These are phyloP conservation scores for Daldinia childiae DNA, from an alignment of 495 filamentous ascomycete genomes.

Conservation along the genomic window DNA sequence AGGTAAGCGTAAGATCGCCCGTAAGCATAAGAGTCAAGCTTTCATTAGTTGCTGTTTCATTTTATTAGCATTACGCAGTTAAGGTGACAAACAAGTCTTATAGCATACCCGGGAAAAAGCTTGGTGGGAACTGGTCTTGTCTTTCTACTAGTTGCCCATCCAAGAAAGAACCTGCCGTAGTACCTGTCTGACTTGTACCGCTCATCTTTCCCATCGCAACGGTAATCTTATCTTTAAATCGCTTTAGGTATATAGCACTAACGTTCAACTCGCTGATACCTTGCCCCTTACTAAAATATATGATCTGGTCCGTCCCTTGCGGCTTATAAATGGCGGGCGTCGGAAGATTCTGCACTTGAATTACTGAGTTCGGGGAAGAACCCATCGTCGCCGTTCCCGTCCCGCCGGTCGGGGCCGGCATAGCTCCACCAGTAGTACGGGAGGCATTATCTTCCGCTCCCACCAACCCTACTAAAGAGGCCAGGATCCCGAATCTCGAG, in stretches of 20 bases:
- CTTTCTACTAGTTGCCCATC: neutral
- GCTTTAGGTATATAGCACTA: constrained; percentile 15
- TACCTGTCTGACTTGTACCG: neutral
- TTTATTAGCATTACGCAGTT: constrained; percentile 4
- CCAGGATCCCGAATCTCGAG: constrained; percentile 38
- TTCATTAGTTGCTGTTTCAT: constrained; percentile 16
- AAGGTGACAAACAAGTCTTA: neutral
- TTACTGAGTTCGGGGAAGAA: constrained; percentile 14
- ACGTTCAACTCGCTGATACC: constrained; percentile 22
- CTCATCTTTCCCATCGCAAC: constrained; percentile 13
- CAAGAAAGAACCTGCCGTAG: neutral
- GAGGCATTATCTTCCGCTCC: constrained; percentile 12
- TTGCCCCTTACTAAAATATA: neutral
- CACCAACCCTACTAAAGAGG: constrained; percentile 36
- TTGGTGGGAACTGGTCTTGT: neutral
- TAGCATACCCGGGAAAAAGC: constrained; percentile 22
- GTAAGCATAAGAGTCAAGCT: constrained; percentile 7
- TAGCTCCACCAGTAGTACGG: neutral
- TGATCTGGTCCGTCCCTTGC: neutral
- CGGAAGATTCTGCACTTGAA: constrained; percentile 3
- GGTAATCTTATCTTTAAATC: constrained; percentile 8
- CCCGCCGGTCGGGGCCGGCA: neutral
- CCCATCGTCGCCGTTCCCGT: constrained; percentile 16
- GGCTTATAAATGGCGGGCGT: constrained; percentile 13
- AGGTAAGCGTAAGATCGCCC: neutral